Base-by-base conservation (phyloP, 164 flowering plant genomes). In the Aristolochia fimbriata region DNA sequence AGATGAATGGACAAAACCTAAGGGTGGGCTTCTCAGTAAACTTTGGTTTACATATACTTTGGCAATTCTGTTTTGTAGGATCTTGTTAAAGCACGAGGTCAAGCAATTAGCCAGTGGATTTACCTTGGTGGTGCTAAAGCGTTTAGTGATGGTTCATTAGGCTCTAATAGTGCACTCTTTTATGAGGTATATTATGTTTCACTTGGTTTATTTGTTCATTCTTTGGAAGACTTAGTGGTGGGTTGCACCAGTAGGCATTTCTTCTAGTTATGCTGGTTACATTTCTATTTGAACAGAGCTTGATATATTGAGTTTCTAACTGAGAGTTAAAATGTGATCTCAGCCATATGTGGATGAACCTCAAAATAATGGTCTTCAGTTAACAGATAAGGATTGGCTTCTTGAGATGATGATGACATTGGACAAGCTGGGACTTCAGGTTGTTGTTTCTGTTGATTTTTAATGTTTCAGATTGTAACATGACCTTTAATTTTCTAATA, bases 91-190 rank as follows among this genome's bases (percentile, higher is more conserved):
- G 71, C 70, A 64, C 70, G 65, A 60, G 89, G 95, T 51, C 84
- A 62, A 52, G 71, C 64, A 15, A 4, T 83, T 37, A 87, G 96
- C 68, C 72, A 82, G 31, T 79, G 92, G 94, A 71, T 93, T 65
- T 85, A 82, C 67, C 73, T 90, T 66, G 99, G 96, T 71, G 99
- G 99, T 55, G 87, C 86, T 4, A 93, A 93, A 68, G 87, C 90
- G 65, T 93, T 93, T 78, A 75, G 80, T 62, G 99, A 93, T 80
- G 99, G 99, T 30, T 93, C 99, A 16, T 68, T 93, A 70, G 99
- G 99, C 56, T 93, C 99, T 52, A 83, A 73, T 56, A 90, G 96
- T 77, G 97, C 99, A 55, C 83, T 90, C 10, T 76, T 93, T 54
- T 51, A 84, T 75, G 87, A 93, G 97, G 99, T 93, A 58, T 45